Evolutionary conservation across 1,284 basidiomycete species (phyloP), one percentile per base, ranked within the genome.

Genomic region (Meripilus lineatus): DNA sequence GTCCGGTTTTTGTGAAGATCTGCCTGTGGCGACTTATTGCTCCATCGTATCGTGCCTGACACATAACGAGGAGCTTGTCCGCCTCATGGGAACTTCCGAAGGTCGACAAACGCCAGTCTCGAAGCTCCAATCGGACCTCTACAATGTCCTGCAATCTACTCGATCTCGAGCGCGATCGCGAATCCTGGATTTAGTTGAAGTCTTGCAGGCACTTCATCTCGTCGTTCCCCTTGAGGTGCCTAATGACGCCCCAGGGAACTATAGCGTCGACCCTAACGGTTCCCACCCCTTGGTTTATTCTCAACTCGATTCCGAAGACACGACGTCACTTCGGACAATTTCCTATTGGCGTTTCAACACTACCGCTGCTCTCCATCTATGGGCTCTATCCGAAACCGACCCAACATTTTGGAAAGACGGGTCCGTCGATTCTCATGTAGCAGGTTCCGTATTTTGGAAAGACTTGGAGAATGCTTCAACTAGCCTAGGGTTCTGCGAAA

Each of bases 281-380:
- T n/a, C n/a, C n/a, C n/a, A n/a, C n/a, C n/a, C n/a, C n/a, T n/a
- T n/a, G n/a, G n/a, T n/a, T n/a, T n/a, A n/a, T n/a, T n/a, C n/a
- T n/a, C n/a, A n/a, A n/a, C n/a, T n/a, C n/a, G n/a, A n/a, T n/a
- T n/a, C n/a, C n/a, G n/a, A n/a, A n/a, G n/a, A n/a, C n/a, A n/a
- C n/a, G n/a, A n/a, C n/a, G n/a, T n/a, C n/a, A n/a, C n/a, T n/a
- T n/a, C n/a, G n/a, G n/a, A n/a, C n/a, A n/a, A n/a, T n/a, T n/a
- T 54, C 58, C 3, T 84, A 80, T 60, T 88, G 84, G 84, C 66
- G 69, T 24, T 79, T 87, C 58, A 71, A 71, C 40, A 55, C 63
- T 4, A 51, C 55, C 2, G 80, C 74, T 1, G 74, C 82, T 0
- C 50, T 87, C 14, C 69, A 76, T 56, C 59, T 79, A 11, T 85